Percentiles rank a stretch among this genome's conserved stretches.
Conservation (phyloP, 1,284 basidiomycete species). For the Microbotryum lychnidis-dioicae region DNA sequence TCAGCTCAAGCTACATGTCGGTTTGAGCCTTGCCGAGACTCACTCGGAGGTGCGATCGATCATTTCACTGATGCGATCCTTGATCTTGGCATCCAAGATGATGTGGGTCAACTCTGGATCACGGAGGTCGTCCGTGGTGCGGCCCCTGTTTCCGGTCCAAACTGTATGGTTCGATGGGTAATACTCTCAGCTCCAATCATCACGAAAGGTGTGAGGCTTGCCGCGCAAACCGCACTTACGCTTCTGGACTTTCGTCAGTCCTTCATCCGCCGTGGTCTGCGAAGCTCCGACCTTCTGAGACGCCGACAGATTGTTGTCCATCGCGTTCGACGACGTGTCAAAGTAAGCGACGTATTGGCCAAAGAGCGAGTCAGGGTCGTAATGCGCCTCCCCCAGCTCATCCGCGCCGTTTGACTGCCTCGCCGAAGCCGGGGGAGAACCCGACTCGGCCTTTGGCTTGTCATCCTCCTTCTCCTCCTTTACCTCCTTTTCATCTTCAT, state of each 20-base stretch:
- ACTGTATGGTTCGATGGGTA: slow-evolving; percentile 26
- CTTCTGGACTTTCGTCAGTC: slow-evolving; percentile 48
- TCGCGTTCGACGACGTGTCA: slow-evolving; percentile 66
- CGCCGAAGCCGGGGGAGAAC: not conserved
- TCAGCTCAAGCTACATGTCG: not conserved
- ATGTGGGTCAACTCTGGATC: slow-evolving; percentile 76
- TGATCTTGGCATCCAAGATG: slow-evolving; percentile 45
- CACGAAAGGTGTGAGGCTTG: not conserved
- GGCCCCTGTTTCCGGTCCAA: slow-evolving; percentile 63
- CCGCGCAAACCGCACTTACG: slow-evolving; percentile 42
- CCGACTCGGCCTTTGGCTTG: not conserved
- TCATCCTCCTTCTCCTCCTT: slow-evolving; percentile 34
- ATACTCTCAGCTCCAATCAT: not conserved
- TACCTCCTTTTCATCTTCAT: slow-evolving; percentile 35
- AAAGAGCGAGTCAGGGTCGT: slow-evolving; percentile 19
- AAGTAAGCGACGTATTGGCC: slow-evolving; percentile 61
- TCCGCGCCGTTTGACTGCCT: not conserved
- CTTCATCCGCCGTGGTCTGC: not conserved
- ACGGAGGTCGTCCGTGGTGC: slow-evolving; percentile 52
- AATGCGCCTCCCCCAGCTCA: not conserved
- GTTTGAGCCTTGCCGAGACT: not conserved
- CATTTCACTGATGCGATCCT: slow-evolving; percentile 12
- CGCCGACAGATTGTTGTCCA: slow-evolving; percentile 53
- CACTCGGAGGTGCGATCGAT: slow-evolving; percentile 10
- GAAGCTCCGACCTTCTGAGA: slow-evolving; percentile 12